phyloP scores from a whole-genome alignment of 768 basidiomycete species.

The Daedaleopsis sinensis region DNA sequence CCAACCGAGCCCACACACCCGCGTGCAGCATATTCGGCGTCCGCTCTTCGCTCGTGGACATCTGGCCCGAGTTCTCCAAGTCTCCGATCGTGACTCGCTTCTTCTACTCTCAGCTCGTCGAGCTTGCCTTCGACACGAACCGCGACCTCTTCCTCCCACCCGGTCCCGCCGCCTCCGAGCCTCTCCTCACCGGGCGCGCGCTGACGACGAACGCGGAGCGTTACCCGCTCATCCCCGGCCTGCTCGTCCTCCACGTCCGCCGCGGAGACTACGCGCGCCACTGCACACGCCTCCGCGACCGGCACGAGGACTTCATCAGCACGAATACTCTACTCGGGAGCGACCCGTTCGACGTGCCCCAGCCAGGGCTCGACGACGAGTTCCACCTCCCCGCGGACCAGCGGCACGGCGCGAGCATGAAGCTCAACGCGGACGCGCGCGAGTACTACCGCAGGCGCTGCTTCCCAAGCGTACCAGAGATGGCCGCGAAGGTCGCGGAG shows the following conservation, averaged over 20 bases:
- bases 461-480: slow-evolving; percentile 42
- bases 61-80: slow-evolving; percentile 45
- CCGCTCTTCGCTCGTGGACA: slow-evolving; percentile 21
- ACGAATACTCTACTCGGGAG: slow-evolving; percentile 46
- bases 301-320: slow-evolving; percentile 39
- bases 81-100: slow-evolving; percentile 57
- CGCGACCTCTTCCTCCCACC: slow-evolving; percentile 18
- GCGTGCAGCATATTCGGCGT: slow-evolving; percentile 25
- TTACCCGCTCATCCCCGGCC: slow-evolving; percentile 35
- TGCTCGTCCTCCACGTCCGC: slow-evolving; percentile 54
- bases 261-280: slow-evolving; percentile 51
- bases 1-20: neutral
- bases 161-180: neutral
- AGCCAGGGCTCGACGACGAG: slow-evolving; percentile 19
- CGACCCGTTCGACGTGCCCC: slow-evolving; percentile 42
- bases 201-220: slow-evolving; percentile 10
- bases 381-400: neutral
- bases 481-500: slow-evolving; percentile 40
- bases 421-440: slow-evolving; percentile 16
- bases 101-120: slow-evolving; percentile 56
- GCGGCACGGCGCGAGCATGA: neutral
- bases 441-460: slow-evolving; percentile 39
- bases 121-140: slow-evolving; percentile 37
- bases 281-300: slow-evolving; percentile 41
- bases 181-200: neutral